Percentiles rank a stretch among this genome's conserved stretches.
Evolutionary conservation across 2,329 filamentous ascomycete species (phyloP).

Genomic region (Talaromyces marneffei): DNA sequence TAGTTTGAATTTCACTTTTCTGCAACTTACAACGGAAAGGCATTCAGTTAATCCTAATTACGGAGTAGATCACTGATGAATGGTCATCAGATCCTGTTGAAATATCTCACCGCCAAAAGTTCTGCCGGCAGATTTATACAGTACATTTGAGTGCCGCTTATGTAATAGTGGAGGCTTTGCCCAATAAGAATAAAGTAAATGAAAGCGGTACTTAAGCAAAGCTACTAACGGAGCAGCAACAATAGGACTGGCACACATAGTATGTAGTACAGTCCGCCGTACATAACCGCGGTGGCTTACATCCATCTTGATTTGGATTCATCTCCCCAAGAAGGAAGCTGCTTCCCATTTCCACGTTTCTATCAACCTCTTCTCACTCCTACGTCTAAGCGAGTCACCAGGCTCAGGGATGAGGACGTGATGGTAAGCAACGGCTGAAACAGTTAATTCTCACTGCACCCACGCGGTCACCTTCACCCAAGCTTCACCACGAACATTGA

Average conservation of each 20-base stretch:
- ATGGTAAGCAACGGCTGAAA: slow-evolving; percentile 1
- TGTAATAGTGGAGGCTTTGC: not conserved
- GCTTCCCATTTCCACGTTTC: too few species aligned
- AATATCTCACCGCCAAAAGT: not conserved
- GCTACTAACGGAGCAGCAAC: not conserved
- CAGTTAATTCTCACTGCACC: not conserved
- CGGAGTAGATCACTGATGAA: not conserved
- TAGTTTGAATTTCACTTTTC: too few species aligned
- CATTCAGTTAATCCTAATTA: not conserved
- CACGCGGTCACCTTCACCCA: not conserved
- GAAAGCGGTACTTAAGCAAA: not conserved
- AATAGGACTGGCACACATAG: not conserved
- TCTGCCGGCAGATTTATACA: slow-evolving; percentile 2
- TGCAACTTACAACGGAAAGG: not conserved
- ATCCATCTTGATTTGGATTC: not conserved
- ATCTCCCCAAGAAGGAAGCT: not conserved
- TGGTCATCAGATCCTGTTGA: not conserved
- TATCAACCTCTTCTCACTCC: not conserved
- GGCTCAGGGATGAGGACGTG: not conserved
- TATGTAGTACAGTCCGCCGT: not conserved
- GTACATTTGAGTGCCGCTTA: not conserved
- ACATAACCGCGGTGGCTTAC: not conserved
- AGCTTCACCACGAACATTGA: not conserved
- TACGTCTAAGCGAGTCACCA: not conserved
- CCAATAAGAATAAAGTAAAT: not conserved